Evolutionary conservation across 2,329 filamentous ascomycete species (phyloP), one percentile per base, ranked within the genome.

Genomic region (Pestalotiopsis sp.): DNA sequence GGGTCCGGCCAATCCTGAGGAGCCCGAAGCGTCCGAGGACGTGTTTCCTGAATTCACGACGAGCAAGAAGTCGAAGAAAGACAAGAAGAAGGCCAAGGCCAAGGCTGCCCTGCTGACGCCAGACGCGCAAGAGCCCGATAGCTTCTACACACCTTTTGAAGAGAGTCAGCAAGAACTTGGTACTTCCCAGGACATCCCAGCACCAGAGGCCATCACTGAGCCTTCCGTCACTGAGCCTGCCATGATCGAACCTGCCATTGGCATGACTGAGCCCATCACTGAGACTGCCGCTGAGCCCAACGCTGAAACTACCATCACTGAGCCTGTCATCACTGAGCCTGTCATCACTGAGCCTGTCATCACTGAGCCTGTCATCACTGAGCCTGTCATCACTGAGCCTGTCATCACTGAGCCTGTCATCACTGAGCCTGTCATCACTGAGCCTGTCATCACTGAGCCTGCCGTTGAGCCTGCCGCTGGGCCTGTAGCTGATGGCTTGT

Each of bases 1-100:
- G 3, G 41, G n/a, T 14, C 14, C 14, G 36, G 49, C 58, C 9
- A n/a, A 23, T 25, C 36, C 58, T 4, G 75, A 70, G 71, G 72
- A 58, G 70, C 70, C 68, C 71, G 75, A 68, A 72, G 66, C 68
- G 41, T 73, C 77, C 65, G 72, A 74, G 49, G 75, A 74, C 60
- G 61, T 74, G 5, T 38, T 36, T 38, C 23, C 66, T 1, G 36
- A 12, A 4, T 23, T 38, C 12, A 70, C 74, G 58, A 74, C 75
- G 52, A 72, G 73, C 20, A 79, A 80, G 68, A 67, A 67, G 41
- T 63, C 66, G 11, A 67, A 67, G 40, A 61, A 67, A 31, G 66
- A 67, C 66, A 67, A 67, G 58, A 81, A 81, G 76, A 83, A 80
- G 66, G 73, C 76, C 27, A 80, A 80, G 71, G 76, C 75, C 9